Conservation (phyloP, 1,139 yeast species). For the Geotrichum candidum region DNA sequence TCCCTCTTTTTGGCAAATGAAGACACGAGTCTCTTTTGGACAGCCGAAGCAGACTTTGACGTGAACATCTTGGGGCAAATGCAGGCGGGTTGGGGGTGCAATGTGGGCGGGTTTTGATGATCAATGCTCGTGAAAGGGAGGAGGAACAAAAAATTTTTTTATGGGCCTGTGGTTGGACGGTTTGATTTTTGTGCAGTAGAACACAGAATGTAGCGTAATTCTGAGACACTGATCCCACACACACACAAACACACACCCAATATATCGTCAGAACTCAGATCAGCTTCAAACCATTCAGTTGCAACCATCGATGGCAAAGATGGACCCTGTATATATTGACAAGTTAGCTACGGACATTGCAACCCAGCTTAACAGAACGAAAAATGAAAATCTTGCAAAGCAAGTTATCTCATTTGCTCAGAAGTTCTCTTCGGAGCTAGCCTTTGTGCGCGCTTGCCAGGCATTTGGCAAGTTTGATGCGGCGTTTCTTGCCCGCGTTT, state of each 20-base stretch:
- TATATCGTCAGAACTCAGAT: background rate
- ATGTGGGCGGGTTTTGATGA: background rate
- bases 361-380: constrained; percentile 26
- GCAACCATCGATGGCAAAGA: background rate
- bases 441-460: constrained; percentile 28
- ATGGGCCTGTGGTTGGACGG: background rate
- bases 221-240: background rate
- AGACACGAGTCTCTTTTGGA: constrained; percentile 9
- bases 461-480: constrained; percentile 31
- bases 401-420: constrained; percentile 27
- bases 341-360: constrained; percentile 25
- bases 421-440: constrained; percentile 18
- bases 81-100: background rate
- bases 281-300: background rate
- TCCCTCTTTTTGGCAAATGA: constrained; percentile 18
- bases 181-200: background rate
- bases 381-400: constrained; percentile 24
- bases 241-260: background rate
- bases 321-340: constrained; percentile 17
- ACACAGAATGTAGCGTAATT: background rate
- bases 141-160: background rate
- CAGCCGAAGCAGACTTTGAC: constrained; percentile 2
- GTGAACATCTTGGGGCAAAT: background rate
- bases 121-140: background rate
- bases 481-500: constrained; percentile 25